These are phyloP conservation scores for Stagonosporopsis vannaccii DNA, from an alignment of 2,329 filamentous ascomycete genomes.

Conservation along the genomic window DNA sequence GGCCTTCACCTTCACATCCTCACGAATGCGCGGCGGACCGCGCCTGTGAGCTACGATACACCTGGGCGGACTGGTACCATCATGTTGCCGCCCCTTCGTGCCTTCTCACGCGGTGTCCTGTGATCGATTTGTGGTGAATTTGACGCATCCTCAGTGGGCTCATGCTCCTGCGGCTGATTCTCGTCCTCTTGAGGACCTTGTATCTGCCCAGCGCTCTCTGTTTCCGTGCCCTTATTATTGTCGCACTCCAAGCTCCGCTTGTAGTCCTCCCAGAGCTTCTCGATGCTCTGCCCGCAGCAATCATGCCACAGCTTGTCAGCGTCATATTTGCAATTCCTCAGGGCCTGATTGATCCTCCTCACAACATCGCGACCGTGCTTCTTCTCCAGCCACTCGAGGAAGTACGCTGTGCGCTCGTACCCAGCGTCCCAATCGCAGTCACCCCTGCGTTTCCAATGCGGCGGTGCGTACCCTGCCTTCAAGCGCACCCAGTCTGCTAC, in stretches of 20 bases:
- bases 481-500: constrained; percentile 93
- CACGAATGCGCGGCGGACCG: neutral
- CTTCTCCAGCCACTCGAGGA: constrained; percentile 83
- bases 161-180: neutral
- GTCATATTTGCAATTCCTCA: constrained; percentile 70
- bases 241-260: constrained; percentile 54
- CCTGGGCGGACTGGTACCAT: constrained; percentile 20
- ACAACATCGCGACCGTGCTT: constrained; percentile 62
- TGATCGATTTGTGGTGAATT: constrained; percentile 11
- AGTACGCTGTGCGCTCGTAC: constrained; percentile 91
- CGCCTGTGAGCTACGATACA: neutral
- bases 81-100: constrained; percentile 23
- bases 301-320: constrained; percentile 72
- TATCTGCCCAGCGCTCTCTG: neutral
- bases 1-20: neutral
- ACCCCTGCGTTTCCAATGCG: constrained; percentile 76
- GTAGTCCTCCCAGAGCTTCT: constrained; percentile 79
- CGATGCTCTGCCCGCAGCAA: constrained; percentile 71
- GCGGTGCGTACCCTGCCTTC: constrained; percentile 73
- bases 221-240: neutral
- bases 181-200: neutral
- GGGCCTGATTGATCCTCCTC: constrained; percentile 68
- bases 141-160: neutral
- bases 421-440: constrained; percentile 81
- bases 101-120: constrained; percentile 20